Percentiles rank a stretch among this genome's conserved stretches.
Conservation (phyloP, 768 basidiomycete genomes). For the Grammothele lineata region DNA sequence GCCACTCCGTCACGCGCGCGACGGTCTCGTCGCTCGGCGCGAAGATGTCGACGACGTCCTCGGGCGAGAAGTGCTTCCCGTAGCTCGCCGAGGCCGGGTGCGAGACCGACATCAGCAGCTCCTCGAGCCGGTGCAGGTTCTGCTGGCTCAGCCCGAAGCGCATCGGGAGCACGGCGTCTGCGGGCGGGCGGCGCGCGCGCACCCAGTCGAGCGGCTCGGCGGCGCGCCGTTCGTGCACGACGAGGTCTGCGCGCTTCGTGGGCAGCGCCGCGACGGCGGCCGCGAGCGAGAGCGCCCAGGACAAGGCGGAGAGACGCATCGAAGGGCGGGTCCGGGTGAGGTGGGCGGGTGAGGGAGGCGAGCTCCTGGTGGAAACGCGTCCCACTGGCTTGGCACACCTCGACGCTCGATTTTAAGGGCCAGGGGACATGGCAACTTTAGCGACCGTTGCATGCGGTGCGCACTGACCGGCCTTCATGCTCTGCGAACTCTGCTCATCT, state of each 20-base stretch:
- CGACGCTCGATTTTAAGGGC: background rate
- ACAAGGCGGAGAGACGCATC: conserved; percentile 7
- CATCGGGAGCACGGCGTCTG: conserved; percentile 35
- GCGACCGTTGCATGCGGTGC: background rate
- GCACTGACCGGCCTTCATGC: no score
- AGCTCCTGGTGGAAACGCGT: conserved; percentile 5
- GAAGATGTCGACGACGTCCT: conserved; percentile 37
- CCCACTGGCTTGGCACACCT: background rate
- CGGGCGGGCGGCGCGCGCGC: conserved; percentile 25
- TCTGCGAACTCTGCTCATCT: background rate
- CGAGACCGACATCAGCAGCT: conserved; percentile 38
- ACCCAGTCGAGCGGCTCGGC: conserved; percentile 31
- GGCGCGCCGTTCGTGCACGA: conserved; percentile 38
- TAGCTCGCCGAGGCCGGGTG: conserved; percentile 41
- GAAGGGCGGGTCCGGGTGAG: background rate
- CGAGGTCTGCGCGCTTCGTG: conserved; percentile 16
- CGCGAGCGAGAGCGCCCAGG: conserved; percentile 12
- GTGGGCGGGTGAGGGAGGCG: background rate
- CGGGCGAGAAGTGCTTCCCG: conserved; percentile 42
- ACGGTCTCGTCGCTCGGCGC: conserved; percentile 36
- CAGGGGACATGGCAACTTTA: background rate
- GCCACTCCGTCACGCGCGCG: conserved; percentile 36
- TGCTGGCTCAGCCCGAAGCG: conserved; percentile 42
- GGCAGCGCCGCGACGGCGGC: conserved; percentile 12
- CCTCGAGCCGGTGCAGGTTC: conserved; percentile 37